A percentile compares a stretch with the other conserved stretches of the same genome.
Evolutionary conservation across 768 basidiomycete genomes (phyloP).

Genomic region (Candolleomyces efflorescens): DNA sequence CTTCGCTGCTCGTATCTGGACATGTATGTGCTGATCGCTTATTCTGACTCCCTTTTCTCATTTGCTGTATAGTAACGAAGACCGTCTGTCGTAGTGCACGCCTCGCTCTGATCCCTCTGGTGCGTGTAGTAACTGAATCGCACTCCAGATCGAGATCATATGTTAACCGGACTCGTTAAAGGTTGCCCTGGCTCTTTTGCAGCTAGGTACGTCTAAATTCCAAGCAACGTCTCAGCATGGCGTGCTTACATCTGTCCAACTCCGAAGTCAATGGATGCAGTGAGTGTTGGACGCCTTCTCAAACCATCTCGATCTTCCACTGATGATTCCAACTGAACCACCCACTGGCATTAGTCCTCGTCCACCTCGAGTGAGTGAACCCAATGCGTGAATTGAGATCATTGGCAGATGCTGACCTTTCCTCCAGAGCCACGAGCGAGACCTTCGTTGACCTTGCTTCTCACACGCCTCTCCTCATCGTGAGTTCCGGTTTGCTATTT

Average conservation of each 20-base stretch:
- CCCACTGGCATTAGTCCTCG: background rate
- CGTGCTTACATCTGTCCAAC: background rate
- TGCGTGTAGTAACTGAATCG: too few relatives aligned
- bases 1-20: conserved; percentile 7
- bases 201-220: background rate
- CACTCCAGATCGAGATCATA: background rate
- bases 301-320: background rate
- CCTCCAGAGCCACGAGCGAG: background rate
- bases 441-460: background rate
- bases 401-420: background rate
- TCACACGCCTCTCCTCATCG: background rate
- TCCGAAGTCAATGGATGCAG: background rate
- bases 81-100: background rate
- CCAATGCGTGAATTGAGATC: too few relatives aligned
- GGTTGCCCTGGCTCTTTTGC: background rate
- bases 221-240: background rate
- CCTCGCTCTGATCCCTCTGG: background rate
- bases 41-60: background rate
- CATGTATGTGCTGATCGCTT: background rate
- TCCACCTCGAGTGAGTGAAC: background rate
- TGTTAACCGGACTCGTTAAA: background rate
- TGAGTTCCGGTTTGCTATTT: background rate
- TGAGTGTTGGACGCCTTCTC: background rate
- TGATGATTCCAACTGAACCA: background rate
- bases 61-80: background rate